Evolutionary conservation across 352 stramenopile species (phyloP), one percentile per base, ranked within the genome.

Genomic region (Pythium biforme): DNA sequence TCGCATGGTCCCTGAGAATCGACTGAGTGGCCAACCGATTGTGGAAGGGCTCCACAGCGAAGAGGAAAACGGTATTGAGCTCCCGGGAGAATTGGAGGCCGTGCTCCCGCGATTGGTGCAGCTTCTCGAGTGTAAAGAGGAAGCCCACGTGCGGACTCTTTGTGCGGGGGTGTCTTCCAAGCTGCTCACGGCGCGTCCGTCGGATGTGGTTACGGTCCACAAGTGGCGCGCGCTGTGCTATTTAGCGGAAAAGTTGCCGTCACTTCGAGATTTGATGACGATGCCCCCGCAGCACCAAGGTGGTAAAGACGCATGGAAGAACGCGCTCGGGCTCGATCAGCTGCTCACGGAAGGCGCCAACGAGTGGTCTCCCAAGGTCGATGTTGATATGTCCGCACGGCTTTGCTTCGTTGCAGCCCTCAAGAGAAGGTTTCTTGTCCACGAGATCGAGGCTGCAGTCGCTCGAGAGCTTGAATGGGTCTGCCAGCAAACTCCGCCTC

Each of bases 181-280:
- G 40, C 49, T 73, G 20, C 50, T 73, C 4, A 22, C 39, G 0
- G 20, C 37, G 17, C 49, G 66, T 3, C 66, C 66, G 14, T 55
- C 40, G 2, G 66, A 73, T 17, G 15, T 39, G 7, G 33, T 73
- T 4, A 23, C 66, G 1, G 39, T 61, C 17, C 55, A 69, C 34
- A 66, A 69, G 20, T 73, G 66, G 66, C 60, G 66, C 0, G 56
- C 56, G 9, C n/a, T 73, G 9, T 73, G 66, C 39, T 73, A 56
- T 47, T 52, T 73, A 6, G 60, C 66, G 0, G 66, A 73, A 39
- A 62, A 61, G 26, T 14, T 45, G 10, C 23, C 33, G 17, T 40
- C 60, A 7, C 23, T 73, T 9, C 34, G 51, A 7, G 56, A 64
- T 12, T 33, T 69, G 20, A 55, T 73, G 20, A 29, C n/a, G 0